These are phyloP conservation scores for Alternaria hordeiaustralica DNA, from an alignment of 2,329 filamentous ascomycete species.

Conservation along the genomic window DNA sequence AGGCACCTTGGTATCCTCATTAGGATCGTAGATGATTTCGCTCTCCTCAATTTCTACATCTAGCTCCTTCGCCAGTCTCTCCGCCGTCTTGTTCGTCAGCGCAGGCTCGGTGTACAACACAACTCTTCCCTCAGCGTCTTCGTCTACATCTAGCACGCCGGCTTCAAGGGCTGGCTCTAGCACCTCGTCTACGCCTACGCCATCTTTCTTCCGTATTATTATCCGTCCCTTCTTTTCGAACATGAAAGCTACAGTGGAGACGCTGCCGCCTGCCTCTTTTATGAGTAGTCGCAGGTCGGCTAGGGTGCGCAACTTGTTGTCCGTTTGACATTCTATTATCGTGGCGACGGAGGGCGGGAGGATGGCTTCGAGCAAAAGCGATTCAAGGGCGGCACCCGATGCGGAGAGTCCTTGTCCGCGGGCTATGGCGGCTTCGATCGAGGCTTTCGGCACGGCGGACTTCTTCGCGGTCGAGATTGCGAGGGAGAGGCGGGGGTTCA, in stretches of 20 bases:
- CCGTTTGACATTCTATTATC: conserved; percentile 85
- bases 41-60: conserved; percentile 72
- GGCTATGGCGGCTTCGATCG: conserved; percentile 85
- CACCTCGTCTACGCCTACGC: conserved; percentile 69
- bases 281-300: conserved; percentile 75
- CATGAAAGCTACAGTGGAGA: conserved; percentile 79
- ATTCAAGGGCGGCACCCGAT: conserved; percentile 77
- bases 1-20: conserved; percentile 75
- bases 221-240: conserved; percentile 83
- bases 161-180: conserved; percentile 84
- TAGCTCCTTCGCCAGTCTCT: conserved; percentile 67
- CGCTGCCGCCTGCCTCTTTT: conserved; percentile 72
- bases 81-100: conserved; percentile 68
- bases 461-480: conserved; percentile 81
- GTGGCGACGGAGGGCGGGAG: conserved; percentile 75
- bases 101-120: conserved; percentile 74
- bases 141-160: conserved; percentile 76
- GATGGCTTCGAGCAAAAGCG: conserved; percentile 79
- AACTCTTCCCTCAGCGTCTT: conserved; percentile 71
- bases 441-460: conserved; percentile 80
- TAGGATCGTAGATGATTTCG: conserved; percentile 85
- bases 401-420: conserved; percentile 85
- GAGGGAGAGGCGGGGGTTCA: conserved; percentile 77
- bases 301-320: conserved; percentile 76
- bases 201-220: conserved; percentile 68